Conservation (phyloP, 352 stramenopile species). For the Phytophthora kernoviae region DNA sequence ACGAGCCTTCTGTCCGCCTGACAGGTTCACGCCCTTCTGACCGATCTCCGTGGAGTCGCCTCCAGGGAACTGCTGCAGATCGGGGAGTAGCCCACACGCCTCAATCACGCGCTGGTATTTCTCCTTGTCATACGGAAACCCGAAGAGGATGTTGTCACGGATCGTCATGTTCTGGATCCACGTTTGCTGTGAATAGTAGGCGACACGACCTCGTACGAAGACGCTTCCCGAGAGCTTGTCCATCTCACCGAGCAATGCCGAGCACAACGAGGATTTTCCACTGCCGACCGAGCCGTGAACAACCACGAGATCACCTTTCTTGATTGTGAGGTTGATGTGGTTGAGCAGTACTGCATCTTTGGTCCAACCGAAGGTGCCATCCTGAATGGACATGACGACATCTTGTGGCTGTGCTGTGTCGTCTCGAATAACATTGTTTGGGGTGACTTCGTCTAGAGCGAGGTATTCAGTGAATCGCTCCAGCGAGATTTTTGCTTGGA, state of each 20-base stretch:
- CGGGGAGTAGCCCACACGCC: conserved; percentile 80
- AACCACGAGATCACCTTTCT: conserved; percentile 56
- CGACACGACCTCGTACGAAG: conserved; percentile 44
- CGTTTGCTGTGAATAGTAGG: conserved; percentile 84
- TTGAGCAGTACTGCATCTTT: conserved; percentile 30
- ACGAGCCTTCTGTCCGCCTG: conserved; percentile 91
- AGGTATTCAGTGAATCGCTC: conserved; percentile 47
- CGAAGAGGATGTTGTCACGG: conserved; percentile 95
- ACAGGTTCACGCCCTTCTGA: conserved; percentile 95
- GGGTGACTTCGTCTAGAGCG: conserved; percentile 25
- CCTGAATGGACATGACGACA: conserved; percentile 28
- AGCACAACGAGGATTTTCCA: conserved; percentile 65
- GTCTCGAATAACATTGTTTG: conserved; percentile 22
- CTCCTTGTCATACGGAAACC: conserved; percentile 48
- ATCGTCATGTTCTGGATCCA: conserved; percentile 97
- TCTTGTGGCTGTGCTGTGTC: conserved; percentile 9
- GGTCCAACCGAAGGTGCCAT: conserved; percentile 42
- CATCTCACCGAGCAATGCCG: conserved; percentile 85
- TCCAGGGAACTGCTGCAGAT: conserved; percentile 83
- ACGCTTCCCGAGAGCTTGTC: conserved; percentile 46
- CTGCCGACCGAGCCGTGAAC: conserved; percentile 52
- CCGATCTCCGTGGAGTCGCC: conserved; percentile 95
- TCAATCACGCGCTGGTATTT: conserved; percentile 62
- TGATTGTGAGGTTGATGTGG: conserved; percentile 45
- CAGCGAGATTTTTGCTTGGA: conserved; percentile 49